Base-by-base conservation (phyloP, 768 basidiomycete species). In the Agaricus sinodeliciosus region DNA sequence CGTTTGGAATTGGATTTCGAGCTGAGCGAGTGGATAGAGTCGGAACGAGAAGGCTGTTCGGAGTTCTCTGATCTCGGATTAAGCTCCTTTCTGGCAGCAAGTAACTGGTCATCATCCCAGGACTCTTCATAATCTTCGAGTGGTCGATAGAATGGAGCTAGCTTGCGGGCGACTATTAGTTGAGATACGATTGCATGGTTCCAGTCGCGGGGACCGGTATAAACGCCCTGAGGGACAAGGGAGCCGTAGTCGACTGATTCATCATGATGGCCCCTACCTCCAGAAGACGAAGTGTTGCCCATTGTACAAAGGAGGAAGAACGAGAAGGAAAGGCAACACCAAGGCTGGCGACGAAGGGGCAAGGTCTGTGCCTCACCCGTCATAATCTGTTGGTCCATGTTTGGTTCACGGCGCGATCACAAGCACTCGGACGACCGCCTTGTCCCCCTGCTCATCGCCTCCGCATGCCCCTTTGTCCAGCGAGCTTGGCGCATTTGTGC, bases 111-210 rank as follows among this genome's bases (percentile, higher is more conserved):
- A 60, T 91, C 87, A 57, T 89, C 85, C 92, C 92, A 97, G 40
- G 80, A 78, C 12, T 88, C 85, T 28, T 87, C 84, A 65, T 89
- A 96, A 58, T 98, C 95, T 65, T 96, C 93, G 41, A 99, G 76
- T 11, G 96, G 95, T 34, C 93, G 81, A 67, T 97, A 98, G 71
- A 97, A 98, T 1, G 96, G 96, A 0, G 94, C 93, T 39, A 99
- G 80, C 62, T 80, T 85, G 66, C 91, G 84, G 60, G 90, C 85
- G 62, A 85, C 73, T 66, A 99, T 93, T 63, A 95, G 80, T 69
- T 90, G 85, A 56, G 87, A 84, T 57, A 95, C 94, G 55, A 90
- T 72, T 49, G 81, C 67, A 60, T 94, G 89, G 65, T 92, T 93
- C 86, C 93, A 97, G 70, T 97, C 94, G 63, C 79, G 78, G 43